Percentiles rank a stretch among this genome's conserved stretches.
Conservation (phyloP, 2,329 filamentous ascomycete genomes). For the Penicillium expansum region DNA sequence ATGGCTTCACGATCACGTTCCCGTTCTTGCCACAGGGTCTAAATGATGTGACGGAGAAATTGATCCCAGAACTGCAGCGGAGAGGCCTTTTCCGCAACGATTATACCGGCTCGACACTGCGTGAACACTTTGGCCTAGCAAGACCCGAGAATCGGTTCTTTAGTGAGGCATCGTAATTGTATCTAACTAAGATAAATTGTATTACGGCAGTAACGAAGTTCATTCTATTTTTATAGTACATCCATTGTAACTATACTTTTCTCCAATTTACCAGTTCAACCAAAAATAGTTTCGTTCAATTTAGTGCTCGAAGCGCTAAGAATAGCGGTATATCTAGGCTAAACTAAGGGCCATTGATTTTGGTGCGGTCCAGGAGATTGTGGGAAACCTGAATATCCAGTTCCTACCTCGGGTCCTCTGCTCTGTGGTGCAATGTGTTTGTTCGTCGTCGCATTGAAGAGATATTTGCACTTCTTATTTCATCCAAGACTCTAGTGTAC, state of each 20-base stretch:
- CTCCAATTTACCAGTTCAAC: too few species aligned
- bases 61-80: slow-evolving; percentile 53
- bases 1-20: slow-evolving; percentile 53
- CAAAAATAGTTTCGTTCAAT: too few species aligned
- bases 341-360: not conserved
- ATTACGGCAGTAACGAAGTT: not conserved
- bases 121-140: slow-evolving; percentile 55
- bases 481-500: not conserved
- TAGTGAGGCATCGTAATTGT: not conserved
- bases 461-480: not conserved
- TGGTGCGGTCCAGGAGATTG: not conserved
- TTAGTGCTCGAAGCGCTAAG: too few species aligned
- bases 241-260: not conserved
- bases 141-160: slow-evolving; percentile 47
- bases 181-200: not conserved
- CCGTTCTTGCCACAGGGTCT: slow-evolving; percentile 53
- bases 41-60: slow-evolving; percentile 47
- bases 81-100: slow-evolving; percentile 53
- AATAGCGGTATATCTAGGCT: not conserved
- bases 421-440: not conserved
- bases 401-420: not conserved
- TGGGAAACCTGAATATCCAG: not conserved
- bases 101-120: slow-evolving; percentile 52
- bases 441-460: not conserved
- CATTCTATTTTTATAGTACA: not conserved